phyloP scores from a whole-genome alignment of 116 monocot species.

The Papilionanthe hybrid region DNA sequence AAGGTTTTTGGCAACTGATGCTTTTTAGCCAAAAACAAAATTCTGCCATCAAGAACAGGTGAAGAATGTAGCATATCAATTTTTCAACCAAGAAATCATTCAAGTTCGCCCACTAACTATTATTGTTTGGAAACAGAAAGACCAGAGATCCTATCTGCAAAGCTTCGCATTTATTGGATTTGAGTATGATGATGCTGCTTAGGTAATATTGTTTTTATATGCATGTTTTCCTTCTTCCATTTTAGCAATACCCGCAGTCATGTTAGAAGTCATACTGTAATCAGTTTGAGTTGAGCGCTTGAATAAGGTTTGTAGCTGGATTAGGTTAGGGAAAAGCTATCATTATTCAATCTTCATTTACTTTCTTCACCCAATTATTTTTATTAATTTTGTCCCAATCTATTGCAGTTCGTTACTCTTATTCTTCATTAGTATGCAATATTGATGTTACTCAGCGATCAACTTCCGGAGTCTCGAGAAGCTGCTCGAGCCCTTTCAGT shows the following conservation, averaged over 20 bases:
- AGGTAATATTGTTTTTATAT: slow-evolving; percentile 40
- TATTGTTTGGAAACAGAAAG: slow-evolving; percentile 49
- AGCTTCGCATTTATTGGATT: slow-evolving; percentile 80
- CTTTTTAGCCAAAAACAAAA: no score
- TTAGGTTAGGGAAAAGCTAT: no score
- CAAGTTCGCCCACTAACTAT: background rate
- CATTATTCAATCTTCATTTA: no score
- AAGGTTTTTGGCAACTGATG: no score
- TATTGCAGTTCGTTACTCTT: no score
- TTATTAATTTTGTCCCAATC: no score
- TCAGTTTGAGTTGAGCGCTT: no score
- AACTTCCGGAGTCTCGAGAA: slow-evolving; percentile 93
- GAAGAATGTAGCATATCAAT: background rate
- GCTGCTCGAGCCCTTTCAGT: slow-evolving; percentile 73
- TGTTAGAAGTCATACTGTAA: no score
- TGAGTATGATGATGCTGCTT: slow-evolving; percentile 50
- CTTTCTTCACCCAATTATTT: no score
- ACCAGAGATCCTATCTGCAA: slow-evolving; percentile 94
- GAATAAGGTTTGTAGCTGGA: no score
- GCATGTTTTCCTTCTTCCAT: slow-evolving; percentile 1
- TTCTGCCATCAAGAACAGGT: background rate
- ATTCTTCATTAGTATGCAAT: no score
- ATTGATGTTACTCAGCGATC: slow-evolving; percentile 49
- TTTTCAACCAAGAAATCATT: background rate
- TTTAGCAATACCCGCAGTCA: background rate